A percentile compares a stretch with the other conserved stretches of the same genome.
phyloP scores from a whole-genome alignment of 345 rosid genomes.

The Angophora floribunda region DNA sequence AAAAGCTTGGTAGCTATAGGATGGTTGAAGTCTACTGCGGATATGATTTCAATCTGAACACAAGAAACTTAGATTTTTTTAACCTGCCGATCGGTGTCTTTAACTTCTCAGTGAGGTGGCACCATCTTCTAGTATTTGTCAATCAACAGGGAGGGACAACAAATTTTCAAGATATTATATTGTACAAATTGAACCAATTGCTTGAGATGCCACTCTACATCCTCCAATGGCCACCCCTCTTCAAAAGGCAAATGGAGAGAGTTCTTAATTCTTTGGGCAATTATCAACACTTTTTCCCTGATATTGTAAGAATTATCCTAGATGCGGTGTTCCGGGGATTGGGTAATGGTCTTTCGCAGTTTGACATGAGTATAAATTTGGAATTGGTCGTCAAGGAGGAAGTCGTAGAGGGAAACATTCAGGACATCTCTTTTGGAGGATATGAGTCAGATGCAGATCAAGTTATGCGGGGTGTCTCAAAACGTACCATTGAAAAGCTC shows the following conservation, averaged over 20 bases:
- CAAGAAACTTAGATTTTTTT: neutral
- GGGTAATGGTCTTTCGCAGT: neutral
- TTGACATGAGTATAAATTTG: neutral
- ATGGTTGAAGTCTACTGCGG: neutral
- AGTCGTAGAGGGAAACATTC: neutral
- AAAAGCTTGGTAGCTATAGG: neutral
- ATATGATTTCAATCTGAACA: neutral
- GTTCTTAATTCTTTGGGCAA: neutral
- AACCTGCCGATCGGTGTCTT: neutral
- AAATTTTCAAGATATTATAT: neutral
- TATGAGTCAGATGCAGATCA: neutral
- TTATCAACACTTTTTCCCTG: neutral
- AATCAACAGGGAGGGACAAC: neutral
- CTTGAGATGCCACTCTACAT: neutral
- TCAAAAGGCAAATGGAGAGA: neutral
- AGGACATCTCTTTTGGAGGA: neutral
- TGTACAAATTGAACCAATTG: neutral
- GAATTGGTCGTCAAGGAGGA: neutral
- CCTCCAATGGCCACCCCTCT: neutral
- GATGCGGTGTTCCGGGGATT: neutral
- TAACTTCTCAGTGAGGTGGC: neutral
- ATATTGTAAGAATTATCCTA: neutral
- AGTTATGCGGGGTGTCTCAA: neutral
- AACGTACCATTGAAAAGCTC: neutral
- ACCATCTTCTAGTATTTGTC: neutral